Evolutionary conservation across 148 eudicot species (phyloP).

Genomic region (Fagopyrum tataricum): DNA sequence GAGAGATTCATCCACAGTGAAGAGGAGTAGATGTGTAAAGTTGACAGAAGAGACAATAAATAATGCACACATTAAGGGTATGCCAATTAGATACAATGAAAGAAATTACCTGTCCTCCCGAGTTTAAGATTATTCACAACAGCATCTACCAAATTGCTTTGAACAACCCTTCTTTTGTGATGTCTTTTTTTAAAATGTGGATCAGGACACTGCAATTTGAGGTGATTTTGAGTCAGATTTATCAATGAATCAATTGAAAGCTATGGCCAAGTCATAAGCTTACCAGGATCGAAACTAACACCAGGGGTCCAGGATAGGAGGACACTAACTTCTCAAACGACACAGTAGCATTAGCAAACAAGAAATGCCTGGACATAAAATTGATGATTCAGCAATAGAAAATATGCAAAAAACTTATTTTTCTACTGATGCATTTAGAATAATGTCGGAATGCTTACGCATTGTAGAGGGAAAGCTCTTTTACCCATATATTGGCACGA

Average conservation of each 20-base stretch:
- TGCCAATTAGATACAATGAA: not conserved
- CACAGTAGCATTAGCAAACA: slow-evolving; percentile 74
- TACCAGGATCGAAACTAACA: slow-evolving; percentile 80
- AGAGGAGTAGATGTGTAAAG: not conserved
- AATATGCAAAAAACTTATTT: not conserved
- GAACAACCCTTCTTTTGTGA: slow-evolving; percentile 87
- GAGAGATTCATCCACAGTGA: not conserved
- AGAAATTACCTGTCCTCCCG: slow-evolving; percentile 70
- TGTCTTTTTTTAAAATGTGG: slow-evolving; percentile 88
- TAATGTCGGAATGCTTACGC: slow-evolving; percentile 37
- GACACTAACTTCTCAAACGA: slow-evolving; percentile 72
- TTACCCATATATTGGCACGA: slow-evolving; percentile 79
- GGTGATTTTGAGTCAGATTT: not conserved
- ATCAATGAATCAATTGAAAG: not conserved
- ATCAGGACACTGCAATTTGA: slow-evolving; percentile 77
- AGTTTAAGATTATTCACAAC: slow-evolving; percentile 42
- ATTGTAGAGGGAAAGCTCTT: slow-evolving; percentile 57
- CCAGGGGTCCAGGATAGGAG: slow-evolving; percentile 88
- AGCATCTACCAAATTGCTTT: slow-evolving; percentile 73
- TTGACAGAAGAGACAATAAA: not conserved
- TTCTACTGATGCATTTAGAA: slow-evolving; percentile 3
- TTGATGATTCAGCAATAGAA: slow-evolving; percentile 18
- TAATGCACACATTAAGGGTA: not conserved
- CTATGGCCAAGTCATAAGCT: slow-evolving; percentile 30
- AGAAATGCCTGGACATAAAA: slow-evolving; percentile 61